phyloP scores from a whole-genome alignment of 2,329 filamentous ascomycete species.

The Calonectria fujianensis region DNA sequence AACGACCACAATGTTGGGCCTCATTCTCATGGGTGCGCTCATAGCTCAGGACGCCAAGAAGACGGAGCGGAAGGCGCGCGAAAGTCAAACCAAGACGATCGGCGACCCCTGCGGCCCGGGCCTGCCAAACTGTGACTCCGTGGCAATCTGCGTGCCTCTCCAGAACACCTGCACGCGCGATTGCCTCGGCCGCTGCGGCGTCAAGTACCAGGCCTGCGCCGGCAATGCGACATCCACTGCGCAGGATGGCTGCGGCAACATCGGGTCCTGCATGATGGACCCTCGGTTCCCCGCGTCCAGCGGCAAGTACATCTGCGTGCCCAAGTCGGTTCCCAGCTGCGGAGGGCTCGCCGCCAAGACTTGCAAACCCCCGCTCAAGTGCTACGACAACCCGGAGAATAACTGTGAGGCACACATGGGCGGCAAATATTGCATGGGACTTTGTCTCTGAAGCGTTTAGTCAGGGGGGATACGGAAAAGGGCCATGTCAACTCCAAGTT shows the following conservation, averaged over 20 bases:
- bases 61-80: too few species aligned
- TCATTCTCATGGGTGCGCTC: not conserved
- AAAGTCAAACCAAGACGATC: not conserved
- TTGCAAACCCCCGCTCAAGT: not conserved
- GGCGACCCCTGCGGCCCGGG: not conserved
- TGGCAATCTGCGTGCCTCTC: not conserved
- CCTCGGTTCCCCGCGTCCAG: not conserved
- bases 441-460: not conserved
- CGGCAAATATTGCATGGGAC: not conserved
- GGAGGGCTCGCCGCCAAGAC: not conserved
- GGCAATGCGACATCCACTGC: not conserved
- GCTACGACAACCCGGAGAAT: constrained; percentile 1
- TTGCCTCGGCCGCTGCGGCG: not conserved
- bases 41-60: too few species aligned
- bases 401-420: not conserved
- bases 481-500: too few species aligned
- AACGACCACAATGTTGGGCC: not conserved
- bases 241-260: not conserved
- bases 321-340: not conserved
- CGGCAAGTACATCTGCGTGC: constrained; percentile 2
- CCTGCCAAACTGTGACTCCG: not conserved
- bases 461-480: too few species aligned
- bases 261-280: not conserved
- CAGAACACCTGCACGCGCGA: not conserved
- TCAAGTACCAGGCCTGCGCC: not conserved